These are phyloP conservation scores for Flueggea neowawraea DNA, from an alignment of 441 rosid genomes.

Conservation along the genomic window DNA sequence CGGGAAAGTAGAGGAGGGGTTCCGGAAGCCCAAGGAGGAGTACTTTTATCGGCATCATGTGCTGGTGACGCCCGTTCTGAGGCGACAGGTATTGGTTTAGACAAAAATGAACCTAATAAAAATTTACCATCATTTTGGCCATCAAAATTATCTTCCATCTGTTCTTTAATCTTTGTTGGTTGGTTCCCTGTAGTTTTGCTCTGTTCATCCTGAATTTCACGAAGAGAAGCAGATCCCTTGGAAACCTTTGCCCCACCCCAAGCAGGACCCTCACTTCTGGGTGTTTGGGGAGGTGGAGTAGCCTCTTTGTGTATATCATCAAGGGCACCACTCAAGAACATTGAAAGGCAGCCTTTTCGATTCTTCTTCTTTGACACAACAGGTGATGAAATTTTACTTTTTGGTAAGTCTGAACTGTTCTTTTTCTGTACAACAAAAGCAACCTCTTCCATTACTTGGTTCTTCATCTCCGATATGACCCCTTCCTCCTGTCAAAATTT, in stretches of 20 bases:
- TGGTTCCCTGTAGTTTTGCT: slow-evolving; percentile 48
- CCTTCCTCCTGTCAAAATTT: slow-evolving; percentile 40
- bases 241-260: slow-evolving; percentile 96
- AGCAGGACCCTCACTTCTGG: slow-evolving; percentile 84
- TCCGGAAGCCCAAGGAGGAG: slow-evolving; percentile 93
- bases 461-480: slow-evolving; percentile 19
- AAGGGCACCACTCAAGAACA: slow-evolving; percentile 98
- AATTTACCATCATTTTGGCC: slow-evolving; percentile 56
- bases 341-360: slow-evolving; percentile 95
- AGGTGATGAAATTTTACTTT: slow-evolving; percentile 33
- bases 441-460: slow-evolving; percentile 29
- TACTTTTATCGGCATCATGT: slow-evolving; percentile 61
- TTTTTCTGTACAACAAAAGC: slow-evolving; percentile 35
- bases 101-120: slow-evolving; percentile 59
- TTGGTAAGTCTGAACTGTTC: slow-evolving; percentile 34
- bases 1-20: slow-evolving; percentile 73
- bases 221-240: slow-evolving; percentile 79
- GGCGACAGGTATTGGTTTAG: slow-evolving; percentile 73
- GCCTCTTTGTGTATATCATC: slow-evolving; percentile 63
- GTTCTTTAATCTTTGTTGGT: slow-evolving; percentile 34
- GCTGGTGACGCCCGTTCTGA: slow-evolving; percentile 39
- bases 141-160: slow-evolving; percentile 35
- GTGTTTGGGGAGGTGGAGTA: slow-evolving; percentile 53
- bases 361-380: slow-evolving; percentile 61
- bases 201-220: slow-evolving; percentile 91